These are phyloP conservation scores for Parmelia sp. DNA, from an alignment of 495 filamentous ascomycete species.

Conservation along the genomic window DNA sequence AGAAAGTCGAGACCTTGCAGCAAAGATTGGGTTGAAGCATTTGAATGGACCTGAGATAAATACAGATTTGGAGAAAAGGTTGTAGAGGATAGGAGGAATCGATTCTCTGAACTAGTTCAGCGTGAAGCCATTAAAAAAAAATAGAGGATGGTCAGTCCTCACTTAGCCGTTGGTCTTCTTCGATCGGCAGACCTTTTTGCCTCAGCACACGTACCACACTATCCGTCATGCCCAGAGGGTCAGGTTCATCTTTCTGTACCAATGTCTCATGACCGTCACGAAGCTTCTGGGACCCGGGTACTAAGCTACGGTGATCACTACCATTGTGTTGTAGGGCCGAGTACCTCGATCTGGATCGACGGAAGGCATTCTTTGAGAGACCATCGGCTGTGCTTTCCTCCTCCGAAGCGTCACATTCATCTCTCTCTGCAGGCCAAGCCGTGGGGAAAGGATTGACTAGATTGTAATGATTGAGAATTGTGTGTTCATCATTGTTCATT, in stretches of 20 bases:
- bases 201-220: slow-evolving; percentile 79
- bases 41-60: slow-evolving; percentile 81
- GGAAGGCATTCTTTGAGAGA: slow-evolving; percentile 39
- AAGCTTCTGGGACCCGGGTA: slow-evolving; percentile 63
- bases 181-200: slow-evolving; percentile 68
- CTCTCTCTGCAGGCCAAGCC: slow-evolving; percentile 80
- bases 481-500: slow-evolving; percentile 61
- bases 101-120: slow-evolving; percentile 54
- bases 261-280: slow-evolving; percentile 64
- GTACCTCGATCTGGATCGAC: slow-evolving; percentile 69
- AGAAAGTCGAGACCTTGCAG: slow-evolving; percentile 74
- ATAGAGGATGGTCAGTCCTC: slow-evolving; percentile 31
- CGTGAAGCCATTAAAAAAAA: slow-evolving; percentile 4
- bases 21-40: slow-evolving; percentile 71
- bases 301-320: slow-evolving; percentile 56
- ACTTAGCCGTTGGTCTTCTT: slow-evolving; percentile 76
- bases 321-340: slow-evolving; percentile 71
- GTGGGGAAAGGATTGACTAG: slow-evolving; percentile 70
- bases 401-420: slow-evolving; percentile 63
- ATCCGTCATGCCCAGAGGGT: slow-evolving; percentile 73
- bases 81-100: slow-evolving; percentile 89
- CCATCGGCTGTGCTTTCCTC: slow-evolving; percentile 50
- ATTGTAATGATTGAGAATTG: slow-evolving; percentile 83
- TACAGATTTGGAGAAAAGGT: slow-evolving; percentile 90
- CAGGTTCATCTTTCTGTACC: slow-evolving; percentile 82